A percentile compares a stretch with the other conserved stretches of the same genome.
Conservation (phyloP, 202 grass and related monocot genomes). For the Digitaria exilis region DNA sequence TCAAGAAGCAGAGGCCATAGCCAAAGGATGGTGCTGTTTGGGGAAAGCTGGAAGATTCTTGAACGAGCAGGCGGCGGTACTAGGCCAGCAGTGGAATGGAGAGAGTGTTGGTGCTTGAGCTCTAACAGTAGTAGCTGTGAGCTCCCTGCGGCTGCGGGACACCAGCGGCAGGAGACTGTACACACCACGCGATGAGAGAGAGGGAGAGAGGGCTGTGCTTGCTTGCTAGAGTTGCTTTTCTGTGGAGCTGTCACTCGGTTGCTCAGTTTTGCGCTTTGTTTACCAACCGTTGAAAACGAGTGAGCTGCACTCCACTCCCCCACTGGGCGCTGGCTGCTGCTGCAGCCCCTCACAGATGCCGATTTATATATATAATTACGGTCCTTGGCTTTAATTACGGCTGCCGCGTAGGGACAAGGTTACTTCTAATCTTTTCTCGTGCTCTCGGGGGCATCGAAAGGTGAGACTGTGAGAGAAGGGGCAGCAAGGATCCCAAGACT, state of each 20-base stretch:
- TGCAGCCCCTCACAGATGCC: constrained; percentile 14
- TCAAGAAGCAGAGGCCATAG: constrained; percentile 14
- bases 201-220: not conserved
- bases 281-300: constrained; percentile 60
- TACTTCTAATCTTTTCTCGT: constrained; percentile 25
- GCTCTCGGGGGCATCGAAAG: constrained; percentile 21
- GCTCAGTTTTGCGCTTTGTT: constrained; percentile 36
- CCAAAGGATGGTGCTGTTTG: constrained; percentile 21
- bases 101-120: constrained; percentile 23
- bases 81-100: not conserved
- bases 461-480: not conserved
- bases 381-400: not conserved
- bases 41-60: constrained; percentile 48
- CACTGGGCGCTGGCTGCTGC: not conserved
- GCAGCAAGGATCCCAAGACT: constrained; percentile 45
- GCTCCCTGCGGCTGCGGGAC: constrained; percentile 37
- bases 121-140: constrained; percentile 37
- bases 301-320: constrained; percentile 7
- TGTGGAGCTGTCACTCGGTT: constrained; percentile 37
- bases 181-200: constrained; percentile 47
- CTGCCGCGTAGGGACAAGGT: constrained; percentile 16
- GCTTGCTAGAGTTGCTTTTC: constrained; percentile 30
- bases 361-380: constrained; percentile 20
- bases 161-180: constrained; percentile 13
- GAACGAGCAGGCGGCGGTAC: constrained; percentile 9